Conservation (phyloP, 805 yeast genomes). For the Aciculoconidium aculeatum region DNA sequence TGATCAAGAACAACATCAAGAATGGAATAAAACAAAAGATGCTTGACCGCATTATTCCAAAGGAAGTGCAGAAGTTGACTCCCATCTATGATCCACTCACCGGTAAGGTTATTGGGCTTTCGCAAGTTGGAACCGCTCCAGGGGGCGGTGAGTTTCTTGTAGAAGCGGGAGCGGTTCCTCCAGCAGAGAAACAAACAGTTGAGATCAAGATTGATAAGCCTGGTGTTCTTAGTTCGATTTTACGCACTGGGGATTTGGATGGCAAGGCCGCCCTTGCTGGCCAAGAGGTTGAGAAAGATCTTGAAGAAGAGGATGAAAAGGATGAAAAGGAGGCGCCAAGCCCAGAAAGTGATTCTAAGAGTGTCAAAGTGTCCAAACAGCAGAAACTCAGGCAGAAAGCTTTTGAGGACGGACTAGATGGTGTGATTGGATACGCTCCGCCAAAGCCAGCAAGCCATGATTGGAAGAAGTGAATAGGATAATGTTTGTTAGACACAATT, state of each 20-base stretch:
- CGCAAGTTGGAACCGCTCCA: not conserved
- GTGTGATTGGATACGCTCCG: conserved; percentile 1
- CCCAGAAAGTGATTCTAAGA: too few species aligned
- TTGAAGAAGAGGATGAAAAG: not conserved
- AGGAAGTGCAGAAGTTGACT: conserved; percentile 6
- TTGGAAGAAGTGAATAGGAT: too few species aligned
- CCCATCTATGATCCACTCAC: conserved; percentile 4
- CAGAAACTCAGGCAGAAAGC: too few species aligned
- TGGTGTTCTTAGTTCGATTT: too few species aligned
- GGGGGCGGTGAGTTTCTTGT: not conserved
- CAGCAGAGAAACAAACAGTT: conserved; percentile 2
- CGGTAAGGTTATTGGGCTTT: conserved; percentile 6
- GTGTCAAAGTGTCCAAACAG: too few species aligned
- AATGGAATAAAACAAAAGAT: conserved; percentile 8
- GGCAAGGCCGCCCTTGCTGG: not conserved
- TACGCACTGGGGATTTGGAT: not conserved
- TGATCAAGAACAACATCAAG: conserved; percentile 6
- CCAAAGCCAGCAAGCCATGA: too few species aligned
- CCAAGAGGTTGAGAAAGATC: not conserved
- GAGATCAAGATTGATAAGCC: conserved; percentile 4
- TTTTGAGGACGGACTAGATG: not conserved
- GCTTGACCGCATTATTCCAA: conserved; percentile 6
- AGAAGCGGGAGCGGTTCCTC: not conserved
- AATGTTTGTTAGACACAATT: too few species aligned
- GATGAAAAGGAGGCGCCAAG: not conserved